Conservation (phyloP, 78 protist species). For the Planoprotostelium fungivorum region DNA sequence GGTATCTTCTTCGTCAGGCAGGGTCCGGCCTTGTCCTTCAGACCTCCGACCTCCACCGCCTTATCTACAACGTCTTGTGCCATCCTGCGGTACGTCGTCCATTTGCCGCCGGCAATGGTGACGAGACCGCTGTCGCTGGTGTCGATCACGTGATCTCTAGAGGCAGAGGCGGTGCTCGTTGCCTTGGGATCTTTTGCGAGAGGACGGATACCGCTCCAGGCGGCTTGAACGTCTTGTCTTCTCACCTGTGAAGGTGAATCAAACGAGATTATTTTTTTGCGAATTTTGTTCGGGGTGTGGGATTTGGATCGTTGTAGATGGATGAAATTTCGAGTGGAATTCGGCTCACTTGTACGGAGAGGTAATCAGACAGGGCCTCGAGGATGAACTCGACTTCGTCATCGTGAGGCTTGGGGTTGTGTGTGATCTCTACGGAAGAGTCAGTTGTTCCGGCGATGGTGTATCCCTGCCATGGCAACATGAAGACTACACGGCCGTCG, state of each 20-base stretch:
- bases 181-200: constrained; percentile 32
- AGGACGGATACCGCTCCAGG: constrained; percentile 88
- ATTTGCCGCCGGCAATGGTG: constrained; percentile 93
- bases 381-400: constrained; percentile 59
- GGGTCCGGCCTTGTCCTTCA: neutral
- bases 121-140: constrained; percentile 56
- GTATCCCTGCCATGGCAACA: constrained; percentile 84
- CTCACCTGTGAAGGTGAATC: constrained; percentile 25
- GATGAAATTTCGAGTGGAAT: constrained; percentile 8
- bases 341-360: neutral
- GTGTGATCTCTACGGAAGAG: constrained; percentile 25
- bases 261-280: too few species aligned
- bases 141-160: constrained; percentile 70
- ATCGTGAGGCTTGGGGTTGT: constrained; percentile 48
- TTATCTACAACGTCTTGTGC: constrained; percentile 78
- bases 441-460: constrained; percentile 93
- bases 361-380: neutral
- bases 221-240: constrained; percentile 36
- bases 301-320: constrained; percentile 2
- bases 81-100: constrained; percentile 97
- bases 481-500: constrained; percentile 92
- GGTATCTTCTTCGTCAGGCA: neutral
- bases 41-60: constrained; percentile 12
- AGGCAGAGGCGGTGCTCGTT: constrained; percentile 53
- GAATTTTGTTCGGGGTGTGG: too few species aligned